A percentile compares a stretch with the other conserved stretches of the same genome.
Conservation (phyloP, 495 filamentous ascomycete genomes). For the Aspergillus mulundensis region DNA sequence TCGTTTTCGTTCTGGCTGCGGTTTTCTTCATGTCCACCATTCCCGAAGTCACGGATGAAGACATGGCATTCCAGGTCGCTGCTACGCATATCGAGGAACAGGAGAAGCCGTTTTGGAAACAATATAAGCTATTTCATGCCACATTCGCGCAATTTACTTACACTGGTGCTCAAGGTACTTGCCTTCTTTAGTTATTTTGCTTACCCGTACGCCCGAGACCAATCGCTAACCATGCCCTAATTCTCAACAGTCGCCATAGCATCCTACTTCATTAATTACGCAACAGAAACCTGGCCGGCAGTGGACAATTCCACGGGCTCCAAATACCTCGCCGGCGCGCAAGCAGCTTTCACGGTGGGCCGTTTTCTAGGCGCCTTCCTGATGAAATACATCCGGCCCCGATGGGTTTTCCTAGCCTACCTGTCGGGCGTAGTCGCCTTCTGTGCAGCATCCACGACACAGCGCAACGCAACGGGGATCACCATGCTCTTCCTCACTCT, state of each 20-base stretch:
- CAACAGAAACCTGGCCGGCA: conserved; percentile 20
- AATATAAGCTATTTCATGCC: conserved; percentile 65
- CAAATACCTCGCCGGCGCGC: conserved; percentile 58
- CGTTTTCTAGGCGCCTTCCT: conserved; percentile 54
- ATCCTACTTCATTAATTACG: conserved; percentile 51
- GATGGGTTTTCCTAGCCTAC: conserved; percentile 48
- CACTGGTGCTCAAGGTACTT: conserved; percentile 52
- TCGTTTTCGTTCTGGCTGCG: conserved; percentile 60
- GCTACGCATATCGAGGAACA: conserved; percentile 24
- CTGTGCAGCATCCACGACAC: conserved; percentile 32
- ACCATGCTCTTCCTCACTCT: conserved; percentile 51
- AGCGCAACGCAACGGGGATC: conserved; percentile 41
- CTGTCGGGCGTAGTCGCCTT: conserved; percentile 37
- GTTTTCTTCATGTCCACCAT: conserved; percentile 63
- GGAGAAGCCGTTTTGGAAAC: conserved; percentile 51
- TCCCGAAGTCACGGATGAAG: conserved; percentile 70
- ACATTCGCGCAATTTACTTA: conserved; percentile 69
- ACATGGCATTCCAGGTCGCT: conserved; percentile 53
- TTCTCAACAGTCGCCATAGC: conserved; percentile 49
- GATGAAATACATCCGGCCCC: conserved; percentile 50
- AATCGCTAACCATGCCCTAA: background rate
- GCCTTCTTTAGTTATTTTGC: background rate
- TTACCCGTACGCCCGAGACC: background rate
- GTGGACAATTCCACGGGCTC: conserved; percentile 47
- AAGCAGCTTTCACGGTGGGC: conserved; percentile 62